These are phyloP conservation scores for Chaetomium tenue DNA, from an alignment of 495 filamentous ascomycete genomes.

Conservation along the genomic window DNA sequence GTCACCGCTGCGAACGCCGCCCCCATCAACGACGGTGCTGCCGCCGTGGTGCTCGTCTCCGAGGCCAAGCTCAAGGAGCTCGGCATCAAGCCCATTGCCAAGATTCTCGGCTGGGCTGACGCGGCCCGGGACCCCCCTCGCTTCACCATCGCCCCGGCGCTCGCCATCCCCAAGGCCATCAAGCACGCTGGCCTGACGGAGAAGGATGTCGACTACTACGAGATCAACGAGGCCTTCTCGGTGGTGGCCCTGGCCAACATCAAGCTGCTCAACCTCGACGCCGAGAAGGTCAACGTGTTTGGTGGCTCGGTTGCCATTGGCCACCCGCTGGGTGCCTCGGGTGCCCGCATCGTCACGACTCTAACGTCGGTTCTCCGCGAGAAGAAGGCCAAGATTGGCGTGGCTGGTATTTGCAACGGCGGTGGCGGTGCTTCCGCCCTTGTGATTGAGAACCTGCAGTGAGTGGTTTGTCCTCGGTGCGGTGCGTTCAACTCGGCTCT, in stretches of 20 bases:
- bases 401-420: slow-evolving; percentile 95
- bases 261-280: slow-evolving; percentile 74
- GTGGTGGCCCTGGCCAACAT: slow-evolving; percentile 95
- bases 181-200: slow-evolving; percentile 80
- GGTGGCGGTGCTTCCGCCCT: slow-evolving; percentile 91
- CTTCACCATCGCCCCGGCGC: slow-evolving; percentile 92
- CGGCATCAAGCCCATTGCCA: slow-evolving; percentile 83
- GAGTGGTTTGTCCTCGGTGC: slow-evolving; percentile 31
- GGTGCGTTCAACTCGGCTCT: slow-evolving; percentile 2
- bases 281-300: slow-evolving; percentile 91
- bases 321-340: slow-evolving; percentile 89
- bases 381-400: slow-evolving; percentile 88
- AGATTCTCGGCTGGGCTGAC: slow-evolving; percentile 95
- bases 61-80: slow-evolving; percentile 86
- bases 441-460: slow-evolving; percentile 71
- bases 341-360: slow-evolving; percentile 90
- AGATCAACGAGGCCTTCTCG: slow-evolving; percentile 99
- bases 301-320: slow-evolving; percentile 95
- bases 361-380: slow-evolving; percentile 83
- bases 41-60: slow-evolving; percentile 86
- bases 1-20: slow-evolving; percentile 98
- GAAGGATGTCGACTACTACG: slow-evolving; percentile 81
- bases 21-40: slow-evolving; percentile 89
- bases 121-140: slow-evolving; percentile 85
- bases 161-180: slow-evolving; percentile 94